phyloP scores from a whole-genome alignment of 768 basidiomycete genomes.

The Trametes elegans region DNA sequence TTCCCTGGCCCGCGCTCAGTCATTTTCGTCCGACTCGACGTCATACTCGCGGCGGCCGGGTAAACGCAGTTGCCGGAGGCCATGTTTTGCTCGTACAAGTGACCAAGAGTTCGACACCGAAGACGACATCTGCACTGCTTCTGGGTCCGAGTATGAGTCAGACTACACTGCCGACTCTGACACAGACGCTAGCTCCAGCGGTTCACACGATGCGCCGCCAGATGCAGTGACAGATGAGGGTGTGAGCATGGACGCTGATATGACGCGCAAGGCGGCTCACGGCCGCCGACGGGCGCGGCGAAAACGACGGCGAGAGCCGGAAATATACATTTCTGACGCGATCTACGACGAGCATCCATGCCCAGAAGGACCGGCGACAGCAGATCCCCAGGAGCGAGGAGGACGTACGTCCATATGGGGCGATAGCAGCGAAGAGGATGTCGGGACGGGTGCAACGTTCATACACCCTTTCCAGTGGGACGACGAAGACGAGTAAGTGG shows the following conservation, averaged over 20 bases:
- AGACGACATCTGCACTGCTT: not conserved
- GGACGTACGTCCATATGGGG: slow-evolving; percentile 22
- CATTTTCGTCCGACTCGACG: slow-evolving; percentile 6
- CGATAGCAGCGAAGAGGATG: slow-evolving; percentile 24
- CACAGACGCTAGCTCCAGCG: slow-evolving; percentile 4
- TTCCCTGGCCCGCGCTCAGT: not conserved
- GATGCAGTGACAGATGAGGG: not conserved
- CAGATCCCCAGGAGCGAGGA: slow-evolving; percentile 24
- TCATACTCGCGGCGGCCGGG: not conserved
- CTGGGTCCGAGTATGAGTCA: slow-evolving; percentile 14
- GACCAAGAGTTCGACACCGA: slow-evolving; percentile 11
- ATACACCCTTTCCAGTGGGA: slow-evolving; percentile 32
- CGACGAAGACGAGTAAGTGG: slow-evolving; percentile 12
- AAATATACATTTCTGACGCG: slow-evolving; percentile 39
- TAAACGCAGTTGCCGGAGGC: not conserved
- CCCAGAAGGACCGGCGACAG: slow-evolving; percentile 45
- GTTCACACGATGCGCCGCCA: slow-evolving; percentile 10
- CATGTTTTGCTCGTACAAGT: not conserved
- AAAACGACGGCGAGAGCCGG: slow-evolving; percentile 6
- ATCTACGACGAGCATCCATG: slow-evolving; percentile 44
- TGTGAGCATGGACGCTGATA: not conserved
- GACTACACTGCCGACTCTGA: slow-evolving; percentile 11
- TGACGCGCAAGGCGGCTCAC: not conserved
- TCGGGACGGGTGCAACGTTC: slow-evolving; percentile 31
- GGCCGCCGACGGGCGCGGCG: slow-evolving; percentile 21